Evolutionary conservation across 192 early-diverging fungal species (phyloP).

Genomic region (Coemansia sp.): DNA sequence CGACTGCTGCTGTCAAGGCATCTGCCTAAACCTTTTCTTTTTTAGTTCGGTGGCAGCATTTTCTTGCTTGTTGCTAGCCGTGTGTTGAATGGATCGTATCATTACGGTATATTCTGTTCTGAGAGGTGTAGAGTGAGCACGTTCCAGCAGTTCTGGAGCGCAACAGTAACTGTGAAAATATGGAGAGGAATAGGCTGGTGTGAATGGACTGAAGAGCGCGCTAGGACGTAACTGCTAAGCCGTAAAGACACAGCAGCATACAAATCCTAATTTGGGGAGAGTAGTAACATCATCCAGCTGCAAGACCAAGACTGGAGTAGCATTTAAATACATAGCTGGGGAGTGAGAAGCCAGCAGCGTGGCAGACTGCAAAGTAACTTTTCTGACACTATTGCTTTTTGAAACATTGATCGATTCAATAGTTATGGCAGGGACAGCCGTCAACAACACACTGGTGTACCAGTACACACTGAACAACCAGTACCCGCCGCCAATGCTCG

Average conservation of each 20-base stretch:
- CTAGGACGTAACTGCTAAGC: neutral
- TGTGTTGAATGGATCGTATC: neutral
- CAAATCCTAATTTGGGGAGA: neutral
- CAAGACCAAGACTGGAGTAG: neutral
- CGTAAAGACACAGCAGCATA: neutral
- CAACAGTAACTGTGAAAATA: neutral
- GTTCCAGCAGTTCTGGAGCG: neutral
- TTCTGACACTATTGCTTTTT: neutral
- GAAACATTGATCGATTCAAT: neutral
- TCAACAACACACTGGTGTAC: conserved; percentile 45
- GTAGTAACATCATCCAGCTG: neutral
- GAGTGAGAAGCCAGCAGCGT: neutral
- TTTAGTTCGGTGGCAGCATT: neutral
- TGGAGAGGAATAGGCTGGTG: neutral
- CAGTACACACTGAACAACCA: conserved; percentile 45
- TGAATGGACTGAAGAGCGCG: neutral
- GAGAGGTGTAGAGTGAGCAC: neutral
- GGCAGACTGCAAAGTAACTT: too few relatives aligned
- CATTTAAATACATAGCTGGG: neutral
- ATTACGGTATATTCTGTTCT: neutral
- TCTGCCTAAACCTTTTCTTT: conserved; percentile 23
- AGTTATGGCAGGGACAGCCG: neutral
- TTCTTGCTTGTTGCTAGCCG: neutral
- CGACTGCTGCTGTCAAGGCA: conserved; percentile 28
- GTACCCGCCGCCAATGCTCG: conserved; percentile 49